Conservation (phyloP, 176 grass and related monocot genomes). For the Olyra latifolia region DNA sequence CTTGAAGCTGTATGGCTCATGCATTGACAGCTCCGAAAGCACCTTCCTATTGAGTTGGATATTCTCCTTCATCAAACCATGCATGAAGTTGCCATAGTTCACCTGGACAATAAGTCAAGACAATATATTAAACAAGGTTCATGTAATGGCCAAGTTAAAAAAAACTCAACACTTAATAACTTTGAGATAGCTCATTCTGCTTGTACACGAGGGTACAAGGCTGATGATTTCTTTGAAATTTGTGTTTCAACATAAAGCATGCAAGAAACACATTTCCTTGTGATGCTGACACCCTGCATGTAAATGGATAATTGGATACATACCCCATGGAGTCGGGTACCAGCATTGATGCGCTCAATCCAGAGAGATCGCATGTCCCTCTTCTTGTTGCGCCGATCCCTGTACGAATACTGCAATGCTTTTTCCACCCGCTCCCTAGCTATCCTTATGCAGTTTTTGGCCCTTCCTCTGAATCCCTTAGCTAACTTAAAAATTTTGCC, state of each 20-base stretch:
- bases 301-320: conserved; percentile 1
- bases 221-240: background rate
- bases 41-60: conserved; percentile 94
- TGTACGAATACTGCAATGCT: conserved; percentile 81
- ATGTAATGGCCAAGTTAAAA: background rate
- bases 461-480: conserved; percentile 84
- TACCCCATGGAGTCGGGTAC: conserved; percentile 85
- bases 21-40: conserved; percentile 86
- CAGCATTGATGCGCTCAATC: conserved; percentile 94
- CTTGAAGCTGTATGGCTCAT: conserved; percentile 94
- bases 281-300: background rate
- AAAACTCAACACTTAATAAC: too few species aligned
- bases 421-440: conserved; percentile 89
- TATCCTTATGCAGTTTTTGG: conserved; percentile 92
- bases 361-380: conserved; percentile 93
- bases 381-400: conserved; percentile 92
- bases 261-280: background rate
- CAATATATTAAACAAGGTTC: background rate
- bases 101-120: conserved; percentile 46
- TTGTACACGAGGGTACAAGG: too few species aligned
- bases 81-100: conserved; percentile 95
- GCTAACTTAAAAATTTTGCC: conserved; percentile 88
- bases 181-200: too few species aligned
- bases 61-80: conserved; percentile 92
- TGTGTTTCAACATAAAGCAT: background rate